Conservation (phyloP, 108 stramenopile species). For the Cyclotella kingstonii region DNA sequence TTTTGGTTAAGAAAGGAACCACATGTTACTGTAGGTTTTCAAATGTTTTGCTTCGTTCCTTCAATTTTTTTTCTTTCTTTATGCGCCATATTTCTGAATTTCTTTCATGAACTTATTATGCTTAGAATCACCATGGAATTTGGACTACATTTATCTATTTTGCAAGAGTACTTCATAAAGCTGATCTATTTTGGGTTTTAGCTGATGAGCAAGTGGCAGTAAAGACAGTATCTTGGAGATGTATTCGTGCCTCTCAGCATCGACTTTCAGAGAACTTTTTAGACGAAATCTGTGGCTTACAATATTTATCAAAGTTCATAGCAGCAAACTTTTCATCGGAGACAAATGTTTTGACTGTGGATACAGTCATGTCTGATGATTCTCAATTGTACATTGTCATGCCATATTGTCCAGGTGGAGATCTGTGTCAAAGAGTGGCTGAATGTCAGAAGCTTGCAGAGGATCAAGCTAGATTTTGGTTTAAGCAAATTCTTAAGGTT, state of each 20-base stretch:
- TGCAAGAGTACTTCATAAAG: constrained; percentile 24
- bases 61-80: constrained; percentile 1
- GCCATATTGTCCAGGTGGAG: constrained; percentile 43
- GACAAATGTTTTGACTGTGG: constrained; percentile 28
- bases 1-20: constrained; percentile 23
- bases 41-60: background rate
- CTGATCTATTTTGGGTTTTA: constrained; percentile 27
- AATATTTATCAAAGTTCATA: constrained; percentile 31
- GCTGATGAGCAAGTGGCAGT: constrained; percentile 31
- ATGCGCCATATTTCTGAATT: background rate
- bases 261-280: constrained; percentile 30
- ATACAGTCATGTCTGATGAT: constrained; percentile 36
- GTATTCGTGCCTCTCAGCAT: constrained; percentile 8
- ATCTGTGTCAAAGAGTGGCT: constrained; percentile 27
- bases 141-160: constrained; percentile 14
- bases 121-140: constrained; percentile 18
- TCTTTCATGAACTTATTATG: background rate
- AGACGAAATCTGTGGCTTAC: constrained; percentile 30
- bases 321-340: background rate
- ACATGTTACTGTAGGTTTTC: background rate
- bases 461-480: constrained; percentile 66
- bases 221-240: constrained; percentile 29
- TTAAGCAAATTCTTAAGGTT: constrained; percentile 71
- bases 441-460: constrained; percentile 53
- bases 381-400: constrained; percentile 32